Evolutionary conservation across 2,329 filamentous ascomycete species (phyloP).

Genomic region (Pseudogymnoascus sp.): DNA sequence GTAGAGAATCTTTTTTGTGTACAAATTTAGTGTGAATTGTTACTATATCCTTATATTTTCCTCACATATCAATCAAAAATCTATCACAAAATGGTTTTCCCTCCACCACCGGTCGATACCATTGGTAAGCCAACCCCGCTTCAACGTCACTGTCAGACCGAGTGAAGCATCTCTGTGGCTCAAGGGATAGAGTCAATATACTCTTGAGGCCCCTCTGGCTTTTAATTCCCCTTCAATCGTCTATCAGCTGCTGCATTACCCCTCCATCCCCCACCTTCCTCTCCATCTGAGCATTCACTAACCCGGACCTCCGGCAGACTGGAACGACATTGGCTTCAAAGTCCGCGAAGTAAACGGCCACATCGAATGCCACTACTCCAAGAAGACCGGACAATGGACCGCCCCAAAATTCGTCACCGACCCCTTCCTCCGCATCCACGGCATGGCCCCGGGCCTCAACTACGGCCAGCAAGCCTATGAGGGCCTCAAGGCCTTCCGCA

Average conservation of each 20-base stretch:
- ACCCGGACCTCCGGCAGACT: constrained; percentile 49
- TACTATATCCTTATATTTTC: not conserved
- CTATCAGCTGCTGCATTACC: not conserved
- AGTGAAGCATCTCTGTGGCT: not conserved
- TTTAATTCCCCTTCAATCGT: not conserved
- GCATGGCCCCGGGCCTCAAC: constrained; percentile 91
- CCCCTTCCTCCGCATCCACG: constrained; percentile 82
- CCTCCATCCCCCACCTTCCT: not conserved
- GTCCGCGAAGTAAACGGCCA: constrained; percentile 94
- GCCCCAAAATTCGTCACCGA: constrained; percentile 71
- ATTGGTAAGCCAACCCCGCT: constrained; percentile 47
- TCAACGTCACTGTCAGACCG: not conserved
- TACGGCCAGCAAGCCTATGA: constrained; percentile 98
- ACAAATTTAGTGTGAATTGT: constrained; percentile 1
- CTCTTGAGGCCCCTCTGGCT: not conserved
- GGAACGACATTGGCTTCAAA: constrained; percentile 87
- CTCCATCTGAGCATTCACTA: not conserved
- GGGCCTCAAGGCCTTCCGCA: constrained; percentile 93
- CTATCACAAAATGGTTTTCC: constrained; percentile 46
- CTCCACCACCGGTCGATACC: constrained; percentile 68
- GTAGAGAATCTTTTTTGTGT: not conserved
- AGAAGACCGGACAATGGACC: constrained; percentile 68
- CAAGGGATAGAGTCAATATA: not conserved
- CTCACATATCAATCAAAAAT: not conserved
- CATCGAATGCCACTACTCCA: constrained; percentile 78